Evolutionary conservation across 2,329 filamentous ascomycete genomes (phyloP).

Genomic region (Fusarium sp.): DNA sequence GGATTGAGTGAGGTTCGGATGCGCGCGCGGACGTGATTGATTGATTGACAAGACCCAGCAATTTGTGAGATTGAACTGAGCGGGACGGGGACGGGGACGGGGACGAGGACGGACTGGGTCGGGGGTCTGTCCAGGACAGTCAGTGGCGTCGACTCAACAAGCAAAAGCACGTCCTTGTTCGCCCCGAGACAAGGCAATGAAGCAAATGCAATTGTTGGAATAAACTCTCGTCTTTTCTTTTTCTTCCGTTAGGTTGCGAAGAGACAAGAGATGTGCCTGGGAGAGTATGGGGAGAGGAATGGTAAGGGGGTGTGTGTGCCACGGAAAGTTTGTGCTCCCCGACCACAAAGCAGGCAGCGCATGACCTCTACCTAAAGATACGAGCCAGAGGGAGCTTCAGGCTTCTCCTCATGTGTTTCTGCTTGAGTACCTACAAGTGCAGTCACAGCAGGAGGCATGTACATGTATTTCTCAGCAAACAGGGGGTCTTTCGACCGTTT

Average conservation of each 20-base stretch:
- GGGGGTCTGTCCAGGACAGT: background rate
- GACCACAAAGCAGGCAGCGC: background rate
- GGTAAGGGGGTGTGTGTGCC: background rate
- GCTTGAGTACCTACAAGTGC: background rate
- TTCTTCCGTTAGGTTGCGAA: constrained; percentile 8
- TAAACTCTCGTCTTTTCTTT: background rate
- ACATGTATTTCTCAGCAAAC: background rate
- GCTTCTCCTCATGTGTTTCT: background rate
- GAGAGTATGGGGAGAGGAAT: constrained; percentile 29
- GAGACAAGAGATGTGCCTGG: background rate
- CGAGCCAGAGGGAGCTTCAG: background rate
- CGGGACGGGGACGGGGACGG: background rate
- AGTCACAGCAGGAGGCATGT: background rate
- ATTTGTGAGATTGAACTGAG: background rate
- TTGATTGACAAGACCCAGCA: background rate
- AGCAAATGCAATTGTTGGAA: background rate
- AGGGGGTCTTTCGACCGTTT: background rate
- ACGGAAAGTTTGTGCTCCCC: background rate
- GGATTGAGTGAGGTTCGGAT: background rate
- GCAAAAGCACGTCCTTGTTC: constrained; percentile 3
- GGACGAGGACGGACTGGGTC: background rate
- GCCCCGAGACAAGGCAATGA: background rate
- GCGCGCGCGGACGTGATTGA: background rate
- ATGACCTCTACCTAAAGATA: constrained; percentile 11
- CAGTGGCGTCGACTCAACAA: background rate